Base-by-base conservation (phyloP, 2,329 filamentous ascomycete genomes). In the Hymenoscyphus fraxineus region DNA sequence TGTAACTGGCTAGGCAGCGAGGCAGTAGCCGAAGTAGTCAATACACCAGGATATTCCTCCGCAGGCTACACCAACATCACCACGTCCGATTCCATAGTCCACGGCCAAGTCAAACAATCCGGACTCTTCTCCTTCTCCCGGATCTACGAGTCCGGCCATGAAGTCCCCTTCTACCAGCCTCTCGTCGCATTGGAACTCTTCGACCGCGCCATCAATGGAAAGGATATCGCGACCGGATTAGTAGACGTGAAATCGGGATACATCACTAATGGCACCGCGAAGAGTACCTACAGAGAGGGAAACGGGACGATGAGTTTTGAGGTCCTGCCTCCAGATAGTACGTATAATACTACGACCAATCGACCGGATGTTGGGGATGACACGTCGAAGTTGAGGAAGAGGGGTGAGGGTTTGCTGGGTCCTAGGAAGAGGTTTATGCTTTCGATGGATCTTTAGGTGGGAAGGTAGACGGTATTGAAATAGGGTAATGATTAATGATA, bases 1-100 rank as follows among this genome's bases (percentile, higher is more conserved):
- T 88, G 85, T 75, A 87, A 87, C 73, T 88, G 88, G 85, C 79
- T 88, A 67, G 91, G 91, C 13, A 90, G 89, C 41, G 82, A 94
- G 75, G 86, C 86, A 1, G 80, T 91, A 47, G 88, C 88, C 1
- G 78, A 90, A 10, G 81, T 82, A 85, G 70, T 84, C 79, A 3
- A 74, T 81, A 39, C 79, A 77, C 13, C 73, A 1, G 77, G 90
- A 0, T 81, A 85, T 76, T 12, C 69, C 69, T 35, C 70, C 74
- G 87, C 91, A 0, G 90, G 90, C 0, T 95, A 93, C 73, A 83
- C 84, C 0, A 85, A 88, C 27, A 85, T 95, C 67, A 78, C 85
- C 4, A 86, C 91, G 27, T 89, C 91, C 71, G 82, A 82, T 57
- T 80, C 81, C 10, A 75, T 84, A 75, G 88, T 88, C 74, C 84